phyloP scores from a whole-genome alignment of 768 basidiomycete species.

The Melanogaster broomeanus region DNA sequence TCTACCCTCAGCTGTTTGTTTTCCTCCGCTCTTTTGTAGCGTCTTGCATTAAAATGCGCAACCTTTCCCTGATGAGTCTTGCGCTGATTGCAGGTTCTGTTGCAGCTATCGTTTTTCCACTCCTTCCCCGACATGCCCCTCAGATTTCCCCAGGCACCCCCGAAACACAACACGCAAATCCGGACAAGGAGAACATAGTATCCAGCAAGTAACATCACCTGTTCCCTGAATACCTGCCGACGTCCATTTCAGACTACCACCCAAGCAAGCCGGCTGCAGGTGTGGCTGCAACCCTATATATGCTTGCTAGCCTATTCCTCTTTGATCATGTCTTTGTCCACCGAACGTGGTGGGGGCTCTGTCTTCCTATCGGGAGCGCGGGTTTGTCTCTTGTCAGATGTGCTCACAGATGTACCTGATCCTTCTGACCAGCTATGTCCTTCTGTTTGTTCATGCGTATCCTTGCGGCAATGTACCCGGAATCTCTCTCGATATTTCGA shows the following conservation, averaged over 20 bases:
- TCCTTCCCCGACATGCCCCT: background rate
- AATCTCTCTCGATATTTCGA: conserved; percentile 14
- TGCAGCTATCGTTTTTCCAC: background rate
- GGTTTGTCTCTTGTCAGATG: conserved; percentile 7
- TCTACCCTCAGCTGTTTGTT: too few relatives aligned
- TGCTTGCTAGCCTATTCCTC: conserved; percentile 9
- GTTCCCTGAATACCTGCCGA: background rate
- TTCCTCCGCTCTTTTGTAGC: background rate
- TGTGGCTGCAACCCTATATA: conserved; percentile 15
- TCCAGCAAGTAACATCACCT: background rate
- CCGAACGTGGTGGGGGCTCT: conserved; percentile 26
- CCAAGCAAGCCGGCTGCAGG: conserved; percentile 17
- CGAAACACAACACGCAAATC: background rate
- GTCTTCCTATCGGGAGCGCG: conserved; percentile 22
- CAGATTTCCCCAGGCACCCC: background rate
- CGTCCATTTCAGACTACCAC: conserved; percentile 7
- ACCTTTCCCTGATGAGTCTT: background rate
- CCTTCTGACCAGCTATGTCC: conserved; percentile 3
- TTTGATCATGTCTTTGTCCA: conserved; percentile 12
- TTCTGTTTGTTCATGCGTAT: conserved; percentile 19
- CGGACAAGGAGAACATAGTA: background rate
- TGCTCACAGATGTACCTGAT: background rate
- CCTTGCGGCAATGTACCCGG: conserved; percentile 12
- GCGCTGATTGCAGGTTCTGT: background rate
- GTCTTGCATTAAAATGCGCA: background rate